Evolutionary conservation across 1,139 yeast genomes (phyloP).

Genomic region (Pichia sp.): DNA sequence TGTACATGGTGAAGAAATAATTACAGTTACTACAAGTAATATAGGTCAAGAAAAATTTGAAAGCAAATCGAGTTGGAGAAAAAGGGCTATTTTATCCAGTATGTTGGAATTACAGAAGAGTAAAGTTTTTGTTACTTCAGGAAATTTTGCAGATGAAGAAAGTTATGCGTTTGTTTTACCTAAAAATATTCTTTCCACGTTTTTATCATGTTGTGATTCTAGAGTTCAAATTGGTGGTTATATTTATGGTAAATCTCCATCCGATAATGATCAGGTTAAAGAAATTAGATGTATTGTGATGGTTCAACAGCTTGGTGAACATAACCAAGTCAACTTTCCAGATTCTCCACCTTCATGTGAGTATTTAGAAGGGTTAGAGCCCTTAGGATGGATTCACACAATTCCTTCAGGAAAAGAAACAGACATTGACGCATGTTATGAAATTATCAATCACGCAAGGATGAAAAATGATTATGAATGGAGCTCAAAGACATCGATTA

Average conservation of each 20-base stretch:
- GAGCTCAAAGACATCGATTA: conserved; percentile 43
- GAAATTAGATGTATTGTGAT: conserved; percentile 72
- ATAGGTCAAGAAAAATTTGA: conserved; percentile 81
- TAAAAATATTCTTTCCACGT: conserved; percentile 68
- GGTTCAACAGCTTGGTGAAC: conserved; percentile 84
- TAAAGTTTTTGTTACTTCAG: conserved; percentile 67
- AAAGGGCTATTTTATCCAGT: conserved; percentile 74
- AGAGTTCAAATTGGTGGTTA: conserved; percentile 80
- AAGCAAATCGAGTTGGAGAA: conserved; percentile 89
- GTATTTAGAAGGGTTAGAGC: conserved; percentile 45
- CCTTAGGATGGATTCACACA: conserved; percentile 81
- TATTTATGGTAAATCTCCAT: conserved; percentile 70
- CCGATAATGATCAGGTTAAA: conserved; percentile 63
- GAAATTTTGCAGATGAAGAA: conserved; percentile 47
- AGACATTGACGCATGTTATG: conserved; percentile 53
- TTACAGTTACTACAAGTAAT: conserved; percentile 85
- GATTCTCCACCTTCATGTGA: conserved; percentile 35
- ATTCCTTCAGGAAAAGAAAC: conserved; percentile 54
- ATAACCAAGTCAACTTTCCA: conserved; percentile 61
- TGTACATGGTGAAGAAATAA: conserved; percentile 94
- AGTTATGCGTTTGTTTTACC: conserved; percentile 75
- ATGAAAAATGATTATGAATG: conserved; percentile 35
- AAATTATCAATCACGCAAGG: conserved; percentile 57
- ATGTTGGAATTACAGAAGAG: conserved; percentile 68
- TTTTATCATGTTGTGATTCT: conserved; percentile 75